phyloP scores from a whole-genome alignment of 2,329 filamentous ascomycete genomes.

The Trichoderma polysporum region DNA sequence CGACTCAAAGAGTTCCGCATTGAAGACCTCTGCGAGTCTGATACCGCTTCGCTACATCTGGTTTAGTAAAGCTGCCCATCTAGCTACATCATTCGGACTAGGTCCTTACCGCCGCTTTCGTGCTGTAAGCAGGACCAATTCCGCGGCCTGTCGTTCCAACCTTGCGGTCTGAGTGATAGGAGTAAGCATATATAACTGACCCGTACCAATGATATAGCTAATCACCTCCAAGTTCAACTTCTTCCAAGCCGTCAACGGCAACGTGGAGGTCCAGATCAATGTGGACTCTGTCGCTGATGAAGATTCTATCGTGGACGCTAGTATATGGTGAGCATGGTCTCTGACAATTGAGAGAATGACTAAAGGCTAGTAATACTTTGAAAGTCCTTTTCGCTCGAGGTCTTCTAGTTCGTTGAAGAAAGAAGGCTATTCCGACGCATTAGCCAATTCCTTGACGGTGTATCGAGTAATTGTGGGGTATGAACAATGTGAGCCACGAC shows the following conservation, averaged over 20 bases:
- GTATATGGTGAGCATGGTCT: conserved; percentile 33
- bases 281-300: conserved; percentile 63
- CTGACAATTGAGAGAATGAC: conserved; percentile 23
- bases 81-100: neutral
- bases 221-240: conserved; percentile 46
- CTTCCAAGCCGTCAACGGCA: conserved; percentile 68
- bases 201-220: neutral
- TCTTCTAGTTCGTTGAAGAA: conserved; percentile 45
- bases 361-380: conserved; percentile 13
- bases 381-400: conserved; percentile 35
- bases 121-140: conserved; percentile 40
- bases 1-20: conserved; percentile 62
- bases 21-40: conserved; percentile 66
- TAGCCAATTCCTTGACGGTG: conserved; percentile 60
- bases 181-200: neutral
- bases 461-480: conserved; percentile 23
- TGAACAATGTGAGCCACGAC: conserved; percentile 26
- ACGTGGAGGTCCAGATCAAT: conserved; percentile 65
- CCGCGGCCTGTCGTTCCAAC: conserved; percentile 42
- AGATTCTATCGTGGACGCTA: conserved; percentile 49
- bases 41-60: conserved; percentile 59
- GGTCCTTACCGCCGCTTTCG: conserved; percentile 28
- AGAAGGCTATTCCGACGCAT: conserved; percentile 52
- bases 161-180: conserved; percentile 24
- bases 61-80: conserved; percentile 22